These are phyloP conservation scores for Nissolia schottii DNA, from an alignment of 306 rosid genomes.

Conservation along the genomic window DNA sequence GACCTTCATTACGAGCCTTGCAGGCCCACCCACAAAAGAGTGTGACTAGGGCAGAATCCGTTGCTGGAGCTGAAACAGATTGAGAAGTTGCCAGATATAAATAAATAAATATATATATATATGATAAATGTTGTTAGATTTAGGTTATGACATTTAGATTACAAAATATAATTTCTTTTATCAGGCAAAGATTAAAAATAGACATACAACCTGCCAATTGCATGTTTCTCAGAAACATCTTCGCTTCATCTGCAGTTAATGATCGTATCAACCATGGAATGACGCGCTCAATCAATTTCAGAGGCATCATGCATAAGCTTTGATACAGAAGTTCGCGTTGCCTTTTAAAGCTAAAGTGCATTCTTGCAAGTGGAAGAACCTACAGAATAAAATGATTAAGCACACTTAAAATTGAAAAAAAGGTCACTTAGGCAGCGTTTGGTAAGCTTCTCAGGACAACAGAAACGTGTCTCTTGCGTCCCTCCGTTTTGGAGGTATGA, in stretches of 20 bases:
- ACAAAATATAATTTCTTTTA: conserved; percentile 11
- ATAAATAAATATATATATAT: too few relatives aligned
- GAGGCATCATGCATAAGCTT: conserved; percentile 96
- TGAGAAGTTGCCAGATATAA: conserved; percentile 35
- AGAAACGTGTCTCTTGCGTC: too few relatives aligned
- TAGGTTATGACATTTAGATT: conserved; percentile 17
- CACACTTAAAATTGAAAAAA: conserved; percentile 15
- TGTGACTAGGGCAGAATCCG: conserved; percentile 83
- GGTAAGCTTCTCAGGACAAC: too few relatives aligned
- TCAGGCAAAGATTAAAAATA: conserved; percentile 17
- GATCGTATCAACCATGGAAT: conserved; percentile 88
- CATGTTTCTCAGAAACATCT: conserved; percentile 72
- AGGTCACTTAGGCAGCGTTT: too few relatives aligned
- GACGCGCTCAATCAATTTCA: conserved; percentile 90
- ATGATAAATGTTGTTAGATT: conserved; percentile 26
- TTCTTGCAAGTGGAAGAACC: conserved; percentile 97
- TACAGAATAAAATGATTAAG: conserved; percentile 33
- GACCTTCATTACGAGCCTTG: conserved; percentile 83
- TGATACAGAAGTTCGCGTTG: conserved; percentile 87
- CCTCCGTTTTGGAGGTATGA: too few relatives aligned
- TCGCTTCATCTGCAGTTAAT: conserved; percentile 75
- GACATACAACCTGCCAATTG: conserved; percentile 76
- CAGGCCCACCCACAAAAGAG: conserved; percentile 99
- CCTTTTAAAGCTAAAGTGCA: conserved; percentile 77
- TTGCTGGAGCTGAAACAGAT: conserved; percentile 73